These are phyloP conservation scores for Quercus aquifolioides DNA, from an alignment of 306 rosid genomes.

Conservation along the genomic window DNA sequence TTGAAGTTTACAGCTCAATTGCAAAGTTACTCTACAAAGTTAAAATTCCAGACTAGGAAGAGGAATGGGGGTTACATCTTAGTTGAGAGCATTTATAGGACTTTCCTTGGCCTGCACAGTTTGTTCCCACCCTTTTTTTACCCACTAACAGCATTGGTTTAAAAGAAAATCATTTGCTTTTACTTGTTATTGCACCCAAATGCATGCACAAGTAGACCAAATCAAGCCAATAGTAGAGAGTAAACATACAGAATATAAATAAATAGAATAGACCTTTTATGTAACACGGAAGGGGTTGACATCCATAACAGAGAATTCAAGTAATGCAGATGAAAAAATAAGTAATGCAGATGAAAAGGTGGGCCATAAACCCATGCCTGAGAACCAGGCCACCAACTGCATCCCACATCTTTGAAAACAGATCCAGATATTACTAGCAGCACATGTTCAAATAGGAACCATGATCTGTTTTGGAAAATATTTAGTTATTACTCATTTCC, in stretches of 20 bases:
- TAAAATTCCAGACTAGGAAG: background rate
- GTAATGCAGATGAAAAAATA: background rate
- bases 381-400: background rate
- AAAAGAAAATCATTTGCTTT: background rate
- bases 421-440: background rate
- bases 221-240: background rate
- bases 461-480: background rate
- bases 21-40: background rate
- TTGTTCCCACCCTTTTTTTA: background rate
- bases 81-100: background rate
- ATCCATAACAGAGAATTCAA: background rate
- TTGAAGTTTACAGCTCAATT: background rate
- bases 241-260: background rate
- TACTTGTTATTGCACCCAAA: background rate
- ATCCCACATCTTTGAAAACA: background rate
- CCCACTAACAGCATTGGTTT: background rate
- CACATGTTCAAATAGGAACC: background rate
- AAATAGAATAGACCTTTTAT: background rate
- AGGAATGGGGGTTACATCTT: background rate
- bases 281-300: background rate
- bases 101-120: background rate
- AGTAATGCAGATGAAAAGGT: background rate
- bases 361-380: background rate
- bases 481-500: background rate
- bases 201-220: background rate